Evolutionary conservation across 2,329 filamentous ascomycete species (phyloP), one percentile per base, ranked within the genome.

Genomic region (Penicillium freii): DNA sequence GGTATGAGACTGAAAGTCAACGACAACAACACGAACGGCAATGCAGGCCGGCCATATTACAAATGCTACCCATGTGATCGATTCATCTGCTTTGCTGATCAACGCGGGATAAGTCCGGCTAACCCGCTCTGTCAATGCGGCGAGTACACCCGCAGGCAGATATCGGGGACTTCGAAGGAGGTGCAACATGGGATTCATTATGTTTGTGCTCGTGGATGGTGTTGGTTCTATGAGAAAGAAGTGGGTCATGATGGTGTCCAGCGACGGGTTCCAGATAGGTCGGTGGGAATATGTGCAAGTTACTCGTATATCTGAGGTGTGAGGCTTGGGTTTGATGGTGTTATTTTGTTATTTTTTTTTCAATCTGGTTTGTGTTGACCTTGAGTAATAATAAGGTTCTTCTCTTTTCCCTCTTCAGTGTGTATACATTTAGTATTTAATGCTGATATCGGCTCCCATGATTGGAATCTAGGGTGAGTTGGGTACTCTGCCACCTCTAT

Each of bases 111-210:
- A 25, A 34, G 44, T 23, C 40, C 46, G 2, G 36, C 23, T 9
- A 59, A 61, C 21, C 53, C 53, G 6, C 29, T 10, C 19, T 61
- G 59, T 33, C 10, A 25, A 3, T 61, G 59, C 34, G 42, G 57
- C 10, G 3, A 10, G 23, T 54, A 51, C 13, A 50, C 50, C 45
- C 40, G 59, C 33, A 47, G 46, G 31, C 59, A 57, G 38, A 34
- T 49, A 6, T 44, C 50, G 10, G 53, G 53, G 9, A 8, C 33
- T 1, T 10, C 19, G 13, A 48, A 54, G 17, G 31, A 25, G n/a
- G 21, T 45, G 17, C 46, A 38, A 2, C 29, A 54, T 39, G 48
- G 49, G 13, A 27, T 54, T 44, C 57, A 59, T 29, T 61, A 54
- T 57, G 57, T 57, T 31, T 61, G 59, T 25, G 31, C 29, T 21